These are phyloP conservation scores for Papiliotrema terrestris DNA, from an alignment of 1,284 basidiomycete species.

Conservation along the genomic window DNA sequence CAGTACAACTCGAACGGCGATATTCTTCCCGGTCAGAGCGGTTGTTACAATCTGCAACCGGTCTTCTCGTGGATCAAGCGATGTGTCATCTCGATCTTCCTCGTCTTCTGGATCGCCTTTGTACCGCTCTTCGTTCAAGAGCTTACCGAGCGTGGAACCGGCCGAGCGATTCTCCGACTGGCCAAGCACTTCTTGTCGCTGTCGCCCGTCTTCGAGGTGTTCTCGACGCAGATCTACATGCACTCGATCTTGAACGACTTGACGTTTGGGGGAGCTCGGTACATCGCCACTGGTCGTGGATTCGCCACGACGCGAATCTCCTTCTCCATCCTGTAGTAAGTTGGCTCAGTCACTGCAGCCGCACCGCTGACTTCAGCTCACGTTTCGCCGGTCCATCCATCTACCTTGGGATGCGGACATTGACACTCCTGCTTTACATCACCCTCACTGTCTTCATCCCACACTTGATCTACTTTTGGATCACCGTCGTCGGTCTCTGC, in stretches of 20 bases:
- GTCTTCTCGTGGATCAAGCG: slow-evolving; percentile 90
- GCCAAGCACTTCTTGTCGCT: slow-evolving; percentile 87
- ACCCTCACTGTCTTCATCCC: slow-evolving; percentile 84
- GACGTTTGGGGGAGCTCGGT: slow-evolving; percentile 91
- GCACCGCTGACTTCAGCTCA: slow-evolving; percentile 53
- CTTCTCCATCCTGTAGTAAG: slow-evolving; percentile 77
- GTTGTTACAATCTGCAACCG: slow-evolving; percentile 85
- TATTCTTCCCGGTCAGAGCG: slow-evolving; percentile 68
- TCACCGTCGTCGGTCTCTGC: slow-evolving; percentile 80
- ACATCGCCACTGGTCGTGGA: slow-evolving; percentile 98
- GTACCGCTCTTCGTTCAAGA: slow-evolving; percentile 92
- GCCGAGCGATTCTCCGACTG: slow-evolving; percentile 80
- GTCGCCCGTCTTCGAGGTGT: slow-evolving; percentile 93
- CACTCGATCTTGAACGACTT: slow-evolving; percentile 92
- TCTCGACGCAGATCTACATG: slow-evolving; percentile 93
- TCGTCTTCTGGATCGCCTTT: slow-evolving; percentile 94
- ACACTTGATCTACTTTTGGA: slow-evolving; percentile 94
- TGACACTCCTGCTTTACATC: slow-evolving; percentile 85
- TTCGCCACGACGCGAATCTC: slow-evolving; percentile 91
- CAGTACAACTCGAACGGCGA: slow-evolving; percentile 67
- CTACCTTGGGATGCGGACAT: slow-evolving; percentile 87
- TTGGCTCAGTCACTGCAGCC: neutral
- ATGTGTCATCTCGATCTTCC: slow-evolving; percentile 92
- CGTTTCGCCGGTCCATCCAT: slow-evolving; percentile 95
- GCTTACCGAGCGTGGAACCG: slow-evolving; percentile 85